Evolutionary conservation across 2,329 filamentous ascomycete genomes (phyloP), one percentile per base, ranked within the genome.

Genomic region (Myotisia sp.): DNA sequence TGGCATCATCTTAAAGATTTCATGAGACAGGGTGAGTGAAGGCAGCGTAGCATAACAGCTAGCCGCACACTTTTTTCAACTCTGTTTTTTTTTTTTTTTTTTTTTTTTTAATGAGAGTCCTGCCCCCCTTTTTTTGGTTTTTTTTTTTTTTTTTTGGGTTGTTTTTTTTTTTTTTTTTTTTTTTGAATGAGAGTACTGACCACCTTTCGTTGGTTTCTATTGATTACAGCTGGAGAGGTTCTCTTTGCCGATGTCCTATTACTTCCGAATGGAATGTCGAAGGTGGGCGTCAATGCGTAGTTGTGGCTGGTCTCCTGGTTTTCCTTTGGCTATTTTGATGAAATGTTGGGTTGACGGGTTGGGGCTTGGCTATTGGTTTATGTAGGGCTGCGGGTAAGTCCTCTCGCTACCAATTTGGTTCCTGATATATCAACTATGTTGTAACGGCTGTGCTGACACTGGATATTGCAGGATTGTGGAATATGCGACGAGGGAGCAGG

Each of bases 221-320:
- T 42, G 42, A 24, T 46, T 56, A 50, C 64, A 95, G 90, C 90
- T 69, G 90, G 90, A 74, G 87, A 95, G 65, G 90, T 98, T 62
- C 76, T 95, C 68, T 98, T 93, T 69, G 90, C 90, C 70, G 90
- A 98, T 74, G 90, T 98, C 59, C 78, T 98, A 66, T 73, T 93
- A 64, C 85, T 98, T 79, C 90, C 90, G 58, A 98, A 98, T 74
- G 90, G 90, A 86, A 98, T 98, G 90, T 95, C 87, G 83, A 98
- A 98, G 87, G 87, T 95, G 86, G 84, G 83, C 85, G 76, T 78
- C 72, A 80, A 81, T 70, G 76, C 68, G 71, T 86, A 79, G 80
- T 75, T 77, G 74, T 77, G 79, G 79, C 75, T 82, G 82, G 81
- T 74, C 75, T 68, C 66, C 59, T 64, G 66, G 65, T 67, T 67